Evolutionary conservation across 2,329 filamentous ascomycete species (phyloP), one percentile per base, ranked within the genome.

Genomic region (Phyllosticta capitalensis): DNA sequence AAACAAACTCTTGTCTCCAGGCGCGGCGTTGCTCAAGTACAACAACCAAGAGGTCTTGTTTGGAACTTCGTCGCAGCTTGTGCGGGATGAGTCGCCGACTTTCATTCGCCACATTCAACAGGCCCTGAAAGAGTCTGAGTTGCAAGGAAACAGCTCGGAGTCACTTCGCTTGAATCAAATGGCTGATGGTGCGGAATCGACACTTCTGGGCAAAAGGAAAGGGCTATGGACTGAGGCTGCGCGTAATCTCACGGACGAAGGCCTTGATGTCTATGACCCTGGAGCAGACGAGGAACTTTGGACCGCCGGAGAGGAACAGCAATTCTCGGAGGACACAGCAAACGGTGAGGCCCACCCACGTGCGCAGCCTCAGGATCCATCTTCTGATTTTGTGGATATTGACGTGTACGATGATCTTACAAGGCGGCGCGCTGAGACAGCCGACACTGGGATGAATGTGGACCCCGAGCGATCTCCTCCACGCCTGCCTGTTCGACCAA

Each of bases 11-110:
- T 67, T 74, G 12, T 73, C 71, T 12, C 73, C 73, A 12, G 58
- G 64, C 1, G 69, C 71, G 20, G 71, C 71, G 10, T 54, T 64
- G 5, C 49, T 62, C 30, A 63, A 65, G 33, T 20, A 72, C 52
- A 63, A 66, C 50, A 63, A 63, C 30, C 73, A 75, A 60, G 68
- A 73, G 22, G 56, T 75, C 9, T 63, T 74, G 1, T 75, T 75
- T 55, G 73, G 73, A 17, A 75, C 72, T 14, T 74, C 72, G 2
- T 74, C 72, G 61, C 73, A 75, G 60, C 65, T 75, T 24, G 71
- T 67, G 17, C 64, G 68, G 1, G 71, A 73, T 28, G 71, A 73
- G 52, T 74, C 73, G 3, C 72, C 73, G 1, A 66, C 65, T 1
- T 67, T 67, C 24, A 63, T 74, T 14, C 68, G 72, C 19, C 62